phyloP scores from a whole-genome alignment of 108 stramenopile species.

The Stephanodiscus triporus region DNA sequence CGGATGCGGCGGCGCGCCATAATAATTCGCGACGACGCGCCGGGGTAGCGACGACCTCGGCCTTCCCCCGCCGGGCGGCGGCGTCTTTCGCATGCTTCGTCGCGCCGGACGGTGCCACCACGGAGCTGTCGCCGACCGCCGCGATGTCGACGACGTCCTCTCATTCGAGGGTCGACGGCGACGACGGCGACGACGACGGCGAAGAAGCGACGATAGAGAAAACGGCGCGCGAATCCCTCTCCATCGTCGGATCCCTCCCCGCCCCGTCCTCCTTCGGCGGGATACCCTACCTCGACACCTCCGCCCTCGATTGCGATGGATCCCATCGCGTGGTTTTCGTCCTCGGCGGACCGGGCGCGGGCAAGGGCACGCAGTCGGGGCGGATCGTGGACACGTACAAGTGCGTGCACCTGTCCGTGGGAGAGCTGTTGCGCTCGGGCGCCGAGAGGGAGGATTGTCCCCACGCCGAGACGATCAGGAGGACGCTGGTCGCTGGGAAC shows the following conservation, averaged over 20 bases:
- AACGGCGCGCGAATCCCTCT: conserved; percentile 22
- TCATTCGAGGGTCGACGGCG: background rate
- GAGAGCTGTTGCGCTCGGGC: conserved; percentile 90
- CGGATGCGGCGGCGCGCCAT: background rate
- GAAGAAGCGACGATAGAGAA: conserved; percentile 31
- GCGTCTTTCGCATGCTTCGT: conserved; percentile 11
- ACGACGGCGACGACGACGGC: conserved; percentile 11
- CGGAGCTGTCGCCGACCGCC: background rate
- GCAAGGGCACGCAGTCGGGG: conserved; percentile 95
- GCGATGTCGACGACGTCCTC: conserved; percentile 11
- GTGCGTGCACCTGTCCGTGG: conserved; percentile 92
- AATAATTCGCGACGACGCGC: no score
- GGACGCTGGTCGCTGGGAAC: conserved; percentile 84
- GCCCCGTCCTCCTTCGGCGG: conserved; percentile 37
- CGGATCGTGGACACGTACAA: conserved; percentile 76
- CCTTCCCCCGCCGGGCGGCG: background rate
- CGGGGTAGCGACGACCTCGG: no score
- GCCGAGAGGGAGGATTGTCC: conserved; percentile 63
- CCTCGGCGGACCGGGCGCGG: conserved; percentile 92
- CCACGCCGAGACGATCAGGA: conserved; percentile 80
- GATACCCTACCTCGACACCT: conserved; percentile 41
- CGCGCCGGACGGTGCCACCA: conserved; percentile 12
- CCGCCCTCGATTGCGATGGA: conserved; percentile 22
- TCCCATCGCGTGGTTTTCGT: conserved; percentile 85
- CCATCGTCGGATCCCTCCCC: conserved; percentile 38